Percentiles rank a stretch among this genome's conserved stretches.
Conservation (phyloP, 345 rosid species). For the Corchorus olitorius region DNA sequence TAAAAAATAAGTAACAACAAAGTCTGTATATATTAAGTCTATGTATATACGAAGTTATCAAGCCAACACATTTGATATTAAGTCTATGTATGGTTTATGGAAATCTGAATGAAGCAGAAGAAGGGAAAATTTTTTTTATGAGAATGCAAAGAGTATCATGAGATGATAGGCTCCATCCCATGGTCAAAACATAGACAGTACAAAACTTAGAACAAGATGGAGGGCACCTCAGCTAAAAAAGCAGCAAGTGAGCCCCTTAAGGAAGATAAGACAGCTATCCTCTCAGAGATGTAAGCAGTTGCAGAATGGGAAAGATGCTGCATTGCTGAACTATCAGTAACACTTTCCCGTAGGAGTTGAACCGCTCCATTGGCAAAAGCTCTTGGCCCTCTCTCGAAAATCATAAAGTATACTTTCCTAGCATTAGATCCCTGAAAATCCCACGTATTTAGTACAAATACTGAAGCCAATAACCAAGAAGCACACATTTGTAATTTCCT, state of each 20-base stretch:
- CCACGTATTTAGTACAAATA: neutral
- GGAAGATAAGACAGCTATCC: constrained; percentile 56
- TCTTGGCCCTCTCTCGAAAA: constrained; percentile 87
- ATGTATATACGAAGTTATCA: neutral
- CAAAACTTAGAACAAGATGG: neutral
- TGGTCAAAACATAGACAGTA: neutral
- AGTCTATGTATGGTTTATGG: neutral
- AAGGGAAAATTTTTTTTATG: neutral
- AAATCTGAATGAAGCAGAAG: neutral
- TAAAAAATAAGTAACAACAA: neutral
- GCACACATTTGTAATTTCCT: too few relatives aligned
- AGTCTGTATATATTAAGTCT: too few relatives aligned
- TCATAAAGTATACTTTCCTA: constrained; percentile 68
- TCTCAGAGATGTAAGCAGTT: constrained; percentile 64
- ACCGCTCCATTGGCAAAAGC: constrained; percentile 64
- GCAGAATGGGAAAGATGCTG: constrained; percentile 64
- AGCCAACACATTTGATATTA: neutral
- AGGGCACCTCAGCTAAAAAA: constrained; percentile 82
- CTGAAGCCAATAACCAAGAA: neutral
- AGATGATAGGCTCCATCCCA: neutral
- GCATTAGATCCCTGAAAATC: constrained; percentile 61
- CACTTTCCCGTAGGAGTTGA: constrained; percentile 43
- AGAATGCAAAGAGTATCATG: neutral
- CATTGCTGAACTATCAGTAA: constrained; percentile 50
- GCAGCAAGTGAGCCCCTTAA: constrained; percentile 72